Percentiles rank a stretch among this genome's conserved stretches.
Evolutionary conservation across 2,329 filamentous ascomycete species (phyloP).

Genomic region (Cordyceps militaris): DNA sequence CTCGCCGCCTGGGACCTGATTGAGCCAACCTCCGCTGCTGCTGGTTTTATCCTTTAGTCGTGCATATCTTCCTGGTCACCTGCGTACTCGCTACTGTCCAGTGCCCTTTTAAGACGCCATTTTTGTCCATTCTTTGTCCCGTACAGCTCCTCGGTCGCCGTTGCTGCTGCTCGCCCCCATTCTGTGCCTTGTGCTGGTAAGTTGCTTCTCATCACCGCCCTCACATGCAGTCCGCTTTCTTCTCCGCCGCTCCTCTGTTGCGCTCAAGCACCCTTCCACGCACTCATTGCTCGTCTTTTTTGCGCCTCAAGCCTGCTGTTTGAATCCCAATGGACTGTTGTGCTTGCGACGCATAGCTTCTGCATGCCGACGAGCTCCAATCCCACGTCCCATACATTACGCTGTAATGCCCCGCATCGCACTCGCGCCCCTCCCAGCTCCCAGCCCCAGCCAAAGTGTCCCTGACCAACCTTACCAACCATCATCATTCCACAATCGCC

Average conservation of each 20-base stretch:
- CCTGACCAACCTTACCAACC: slow-evolving; percentile 4
- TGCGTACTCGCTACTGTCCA: not conserved
- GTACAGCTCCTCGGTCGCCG: not conserved
- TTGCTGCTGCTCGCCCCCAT: not conserved
- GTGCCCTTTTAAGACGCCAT: not conserved
- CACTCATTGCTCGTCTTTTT: not conserved
- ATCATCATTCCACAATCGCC: slow-evolving; percentile 12
- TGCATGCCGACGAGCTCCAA: slow-evolving; percentile 9
- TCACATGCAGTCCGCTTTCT: not conserved
- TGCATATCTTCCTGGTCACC: slow-evolving; percentile 1
- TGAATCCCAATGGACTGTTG: slow-evolving; percentile 2
- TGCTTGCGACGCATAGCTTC: slow-evolving; percentile 3
- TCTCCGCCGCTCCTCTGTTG: not conserved
- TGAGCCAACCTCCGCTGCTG: not conserved
- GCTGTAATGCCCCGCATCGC: slow-evolving; percentile 13
- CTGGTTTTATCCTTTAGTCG: not conserved
- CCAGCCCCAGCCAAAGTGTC: slow-evolving; percentile 5
- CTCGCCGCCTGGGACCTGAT: not conserved
- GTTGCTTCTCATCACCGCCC: slow-evolving; percentile 9
- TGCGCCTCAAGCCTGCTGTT: not conserved
- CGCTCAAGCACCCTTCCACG: not conserved
- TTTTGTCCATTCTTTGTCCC: not conserved
- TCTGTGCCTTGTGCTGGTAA: slow-evolving; percentile 9
- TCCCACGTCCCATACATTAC: slow-evolving; percentile 9
- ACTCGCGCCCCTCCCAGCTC: slow-evolving; percentile 13